These are phyloP conservation scores for Sclerospora graminicola DNA, from an alignment of 352 stramenopile species.

Conservation along the genomic window DNA sequence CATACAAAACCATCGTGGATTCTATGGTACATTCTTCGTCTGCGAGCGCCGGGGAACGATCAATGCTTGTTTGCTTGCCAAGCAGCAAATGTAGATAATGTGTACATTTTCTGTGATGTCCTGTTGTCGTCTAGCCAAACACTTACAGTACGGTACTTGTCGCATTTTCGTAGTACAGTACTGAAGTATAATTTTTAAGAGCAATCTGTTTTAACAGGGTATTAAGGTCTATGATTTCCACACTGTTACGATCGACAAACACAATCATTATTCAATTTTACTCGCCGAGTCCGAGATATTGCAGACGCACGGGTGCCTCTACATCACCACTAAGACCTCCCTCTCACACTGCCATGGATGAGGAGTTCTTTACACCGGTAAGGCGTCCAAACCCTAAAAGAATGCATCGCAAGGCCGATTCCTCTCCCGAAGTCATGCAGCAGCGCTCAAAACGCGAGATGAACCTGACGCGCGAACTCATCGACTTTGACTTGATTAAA, in stretches of 20 bases:
- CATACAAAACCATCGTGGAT: no score
- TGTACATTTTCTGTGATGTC: no score
- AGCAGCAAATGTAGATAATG: no score
- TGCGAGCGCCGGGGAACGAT: no score
- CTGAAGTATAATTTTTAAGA: no score
- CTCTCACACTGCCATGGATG: constrained; percentile 20
- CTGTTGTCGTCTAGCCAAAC: no score
- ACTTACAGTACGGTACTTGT: no score
- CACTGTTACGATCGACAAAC: constrained; percentile 3
- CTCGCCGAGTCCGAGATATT: constrained; percentile 11
- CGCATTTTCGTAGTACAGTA: no score
- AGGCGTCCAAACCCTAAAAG: constrained; percentile 24
- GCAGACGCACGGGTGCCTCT: neutral
- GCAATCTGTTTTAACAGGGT: constrained; percentile 6
- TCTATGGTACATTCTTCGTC: no score
- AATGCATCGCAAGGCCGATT: constrained; percentile 43
- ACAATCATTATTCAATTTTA: constrained; percentile 24
- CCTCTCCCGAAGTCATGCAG: constrained; percentile 21
- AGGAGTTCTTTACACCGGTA: constrained; percentile 24
- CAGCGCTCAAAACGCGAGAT: constrained; percentile 46
- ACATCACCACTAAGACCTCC: neutral
- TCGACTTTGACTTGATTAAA: constrained; percentile 85
- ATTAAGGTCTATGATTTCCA: constrained; percentile 1
- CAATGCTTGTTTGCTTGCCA: no score
- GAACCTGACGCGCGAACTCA: constrained; percentile 61